These are phyloP conservation scores for Kokia cookei DNA, from an alignment of 441 rosid species.

Conservation along the genomic window DNA sequence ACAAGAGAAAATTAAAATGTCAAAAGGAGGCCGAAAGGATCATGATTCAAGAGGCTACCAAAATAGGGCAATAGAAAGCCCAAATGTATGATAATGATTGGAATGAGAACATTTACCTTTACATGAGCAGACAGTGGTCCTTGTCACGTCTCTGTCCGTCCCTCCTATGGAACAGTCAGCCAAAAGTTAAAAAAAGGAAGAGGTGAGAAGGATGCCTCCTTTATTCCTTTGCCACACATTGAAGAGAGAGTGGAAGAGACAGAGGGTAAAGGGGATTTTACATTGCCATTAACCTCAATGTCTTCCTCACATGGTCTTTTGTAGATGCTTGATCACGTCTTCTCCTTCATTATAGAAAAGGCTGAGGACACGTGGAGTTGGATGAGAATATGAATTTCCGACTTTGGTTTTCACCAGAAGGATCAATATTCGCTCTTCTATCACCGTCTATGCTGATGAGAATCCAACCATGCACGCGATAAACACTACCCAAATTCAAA, in stretches of 20 bases:
- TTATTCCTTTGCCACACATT: constrained; percentile 22
- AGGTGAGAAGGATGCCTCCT: constrained; percentile 13
- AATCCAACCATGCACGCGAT: constrained; percentile 20
- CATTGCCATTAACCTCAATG: not conserved
- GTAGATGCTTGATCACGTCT: constrained; percentile 16
- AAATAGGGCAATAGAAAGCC: not conserved
- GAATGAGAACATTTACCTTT: constrained; percentile 24
- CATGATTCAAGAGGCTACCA: not conserved
- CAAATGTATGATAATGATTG: not conserved
- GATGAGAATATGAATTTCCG: constrained; percentile 14
- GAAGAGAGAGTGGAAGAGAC: not conserved
- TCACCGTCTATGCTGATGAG: constrained; percentile 23
- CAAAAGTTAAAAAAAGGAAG: constrained; percentile 6
- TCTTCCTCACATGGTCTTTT: constrained; percentile 11
- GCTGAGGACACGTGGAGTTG: not conserved
- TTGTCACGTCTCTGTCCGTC: not conserved
- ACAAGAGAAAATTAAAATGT: not conserved
- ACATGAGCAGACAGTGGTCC: constrained; percentile 10
- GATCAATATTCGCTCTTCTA: constrained; percentile 20
- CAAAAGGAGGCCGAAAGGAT: not conserved
- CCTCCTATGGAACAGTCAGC: constrained; percentile 8
- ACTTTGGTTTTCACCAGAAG: constrained; percentile 9
- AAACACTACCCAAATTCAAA: constrained; percentile 7
- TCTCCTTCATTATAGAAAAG: constrained; percentile 16
- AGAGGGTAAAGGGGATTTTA: constrained; percentile 3